Evolutionary conservation across 257 asterid genomes (phyloP).

Genomic region (Solanum chaucha): DNA sequence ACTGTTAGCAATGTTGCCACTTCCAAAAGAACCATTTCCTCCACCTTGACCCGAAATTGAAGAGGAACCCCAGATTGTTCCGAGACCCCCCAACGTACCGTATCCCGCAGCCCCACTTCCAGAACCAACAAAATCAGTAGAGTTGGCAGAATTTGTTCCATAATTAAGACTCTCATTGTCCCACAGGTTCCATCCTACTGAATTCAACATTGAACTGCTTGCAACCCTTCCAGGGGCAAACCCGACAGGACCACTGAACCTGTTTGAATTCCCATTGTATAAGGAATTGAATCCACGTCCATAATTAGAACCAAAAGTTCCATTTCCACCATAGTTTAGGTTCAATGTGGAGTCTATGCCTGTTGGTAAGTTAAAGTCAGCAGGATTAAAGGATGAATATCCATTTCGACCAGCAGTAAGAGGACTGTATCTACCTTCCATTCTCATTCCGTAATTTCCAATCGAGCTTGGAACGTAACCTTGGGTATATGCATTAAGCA

Average conservation of each 20-base stretch:
- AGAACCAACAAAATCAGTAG: slow-evolving; percentile 34
- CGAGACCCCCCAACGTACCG: slow-evolving; percentile 44
- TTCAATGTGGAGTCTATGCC: slow-evolving; percentile 42
- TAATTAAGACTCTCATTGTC: slow-evolving; percentile 28
- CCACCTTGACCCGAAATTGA: slow-evolving; percentile 42
- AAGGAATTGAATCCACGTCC: slow-evolving; percentile 47
- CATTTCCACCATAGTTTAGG: slow-evolving; percentile 41
- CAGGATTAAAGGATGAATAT: slow-evolving; percentile 49
- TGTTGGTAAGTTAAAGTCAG: slow-evolving; percentile 35
- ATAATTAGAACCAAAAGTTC: slow-evolving; percentile 30
- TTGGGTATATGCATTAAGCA: slow-evolving; percentile 43
- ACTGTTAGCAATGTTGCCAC: slow-evolving; percentile 23
- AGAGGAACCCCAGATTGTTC: slow-evolving; percentile 61
- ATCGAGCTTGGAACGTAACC: slow-evolving; percentile 35
- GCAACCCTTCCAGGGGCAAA: slow-evolving; percentile 32
- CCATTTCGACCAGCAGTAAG: slow-evolving; percentile 48
- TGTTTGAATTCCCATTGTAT: slow-evolving; percentile 44
- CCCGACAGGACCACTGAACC: slow-evolving; percentile 33
- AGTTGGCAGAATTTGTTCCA: slow-evolving; percentile 20
- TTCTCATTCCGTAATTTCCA: slow-evolving; percentile 46
- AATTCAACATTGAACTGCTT: slow-evolving; percentile 38
- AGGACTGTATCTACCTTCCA: slow-evolving; percentile 66
- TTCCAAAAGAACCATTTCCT: slow-evolving; percentile 30
- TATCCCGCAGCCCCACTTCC: slow-evolving; percentile 34
- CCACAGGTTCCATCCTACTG: slow-evolving; percentile 40